These are phyloP conservation scores for carrot (Daucus carota) DNA, from an alignment of 129 eudicot species.

Conservation along the genomic window DH1_v3.0 NC_030386.2:27484501-27485000, in stretches of 20 bases:
- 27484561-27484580: no score
- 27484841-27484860: conserved; percentile 7
- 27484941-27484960: conserved; percentile 36
- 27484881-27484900: conserved; percentile 25
- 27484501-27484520: no score
- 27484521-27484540: no score
- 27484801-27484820: background rate
- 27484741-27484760: background rate
- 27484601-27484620: no score
- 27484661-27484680: no score
- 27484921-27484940: conserved; percentile 25
- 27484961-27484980: conserved; percentile 25
- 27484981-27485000: conserved; percentile 26
- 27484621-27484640: no score
- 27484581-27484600: no score
- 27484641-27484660: no score
- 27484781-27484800: conserved; percentile 19
- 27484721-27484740: no score
- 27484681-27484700: no score
- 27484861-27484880: conserved; percentile 29
- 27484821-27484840: conserved; percentile 18
- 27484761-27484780: background rate
- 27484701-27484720: no score
- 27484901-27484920: conserved; percentile 17
- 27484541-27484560: no score